Base-by-base conservation (phyloP, 805 yeast genomes). In the Kodamaea lidongshanica region DNA sequence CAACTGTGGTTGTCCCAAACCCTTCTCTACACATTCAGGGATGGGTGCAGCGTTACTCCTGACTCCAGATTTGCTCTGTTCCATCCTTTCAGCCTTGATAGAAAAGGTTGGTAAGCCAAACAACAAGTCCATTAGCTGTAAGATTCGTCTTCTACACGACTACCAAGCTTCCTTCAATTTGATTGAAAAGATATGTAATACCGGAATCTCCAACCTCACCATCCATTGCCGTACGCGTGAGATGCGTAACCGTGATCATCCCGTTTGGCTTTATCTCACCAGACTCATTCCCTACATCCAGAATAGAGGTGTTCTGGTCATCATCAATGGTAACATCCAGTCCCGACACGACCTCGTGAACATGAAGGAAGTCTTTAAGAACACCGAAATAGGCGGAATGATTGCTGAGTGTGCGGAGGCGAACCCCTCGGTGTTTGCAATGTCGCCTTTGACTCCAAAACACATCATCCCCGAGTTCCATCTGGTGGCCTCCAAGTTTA, bases 1-100 rank as follows among this genome's bases (percentile, higher is more conserved):
- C 35, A 92, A 92, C 54, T 86, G 95, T 16, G 98, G 98, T 4
- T 92, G 98, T 58, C 98, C 98, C 3, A 92, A 89, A 52, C 96
- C 87, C 43, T 92, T 92, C 48, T 82, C 94, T 1, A 70, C 87
- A 3, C 98, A 92, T 54, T 69, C 94, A 0, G 98, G 98, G 1
- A 92, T 92, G 97, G 98, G 98, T 4, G 95, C 97, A 3, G 96
- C 95, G 1, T 62, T 92, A 26, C 62, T 92, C 33, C 63, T 68
- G 18, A 84, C 88, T 0, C 96, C 97, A 0, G 95, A 84, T 25
- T 58, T 73, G 21, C 63, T 92, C 11, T 81, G 79, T 41, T 67
- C 68, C 10, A 92, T 92, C 17, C 58, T 92, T 37, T 55, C 56
- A 3, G 68, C 70, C 6, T 58, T 92, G 28, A 96, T 92, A 2